phyloP scores from a whole-genome alignment of 1,139 yeast species.

The Blastobotrys arbuscula region DNA sequence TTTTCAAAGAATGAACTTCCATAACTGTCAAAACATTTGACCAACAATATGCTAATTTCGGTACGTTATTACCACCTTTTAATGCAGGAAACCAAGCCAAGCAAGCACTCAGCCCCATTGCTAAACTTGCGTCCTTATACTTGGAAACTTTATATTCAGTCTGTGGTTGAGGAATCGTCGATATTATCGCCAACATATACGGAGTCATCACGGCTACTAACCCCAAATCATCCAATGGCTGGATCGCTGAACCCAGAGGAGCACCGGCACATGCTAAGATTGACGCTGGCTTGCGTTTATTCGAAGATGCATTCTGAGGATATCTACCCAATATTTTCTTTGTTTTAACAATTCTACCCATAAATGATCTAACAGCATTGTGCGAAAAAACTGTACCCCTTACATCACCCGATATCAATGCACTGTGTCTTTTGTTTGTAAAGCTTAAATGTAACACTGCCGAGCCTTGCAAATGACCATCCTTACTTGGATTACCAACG shows the following conservation, averaged over 20 bases:
- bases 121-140: conserved; percentile 37
- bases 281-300: conserved; percentile 29
- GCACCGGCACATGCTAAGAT: conserved; percentile 42
- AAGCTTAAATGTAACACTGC: conserved; percentile 49
- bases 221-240: conserved; percentile 52
- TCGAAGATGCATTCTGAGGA: conserved; percentile 21
- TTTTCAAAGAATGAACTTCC: conserved; percentile 47
- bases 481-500: conserved; percentile 27
- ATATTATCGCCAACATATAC: conserved; percentile 46
- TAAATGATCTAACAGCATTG: conserved; percentile 49
- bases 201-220: conserved; percentile 58
- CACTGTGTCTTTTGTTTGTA: conserved; percentile 51
- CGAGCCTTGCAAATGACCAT: conserved; percentile 50
- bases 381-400: conserved; percentile 59
- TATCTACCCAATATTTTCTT: conserved; percentile 50
- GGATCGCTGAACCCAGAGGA: conserved; percentile 51
- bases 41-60: conserved; percentile 61
- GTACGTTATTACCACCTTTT: conserved; percentile 15
- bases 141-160: conserved; percentile 51
- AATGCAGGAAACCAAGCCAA: conserved; percentile 58
- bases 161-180: conserved; percentile 48
- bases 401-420: conserved; percentile 53
- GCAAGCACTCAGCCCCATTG: conserved; percentile 42
- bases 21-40: conserved; percentile 50
- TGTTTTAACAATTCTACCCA: conserved; percentile 48